Percentiles rank a stretch among this genome's conserved stretches.
These are phyloP conservation scores for Isoetes engelmannii DNA, from an alignment of 83 land plant species.

Conservation along the genomic window DNA sequence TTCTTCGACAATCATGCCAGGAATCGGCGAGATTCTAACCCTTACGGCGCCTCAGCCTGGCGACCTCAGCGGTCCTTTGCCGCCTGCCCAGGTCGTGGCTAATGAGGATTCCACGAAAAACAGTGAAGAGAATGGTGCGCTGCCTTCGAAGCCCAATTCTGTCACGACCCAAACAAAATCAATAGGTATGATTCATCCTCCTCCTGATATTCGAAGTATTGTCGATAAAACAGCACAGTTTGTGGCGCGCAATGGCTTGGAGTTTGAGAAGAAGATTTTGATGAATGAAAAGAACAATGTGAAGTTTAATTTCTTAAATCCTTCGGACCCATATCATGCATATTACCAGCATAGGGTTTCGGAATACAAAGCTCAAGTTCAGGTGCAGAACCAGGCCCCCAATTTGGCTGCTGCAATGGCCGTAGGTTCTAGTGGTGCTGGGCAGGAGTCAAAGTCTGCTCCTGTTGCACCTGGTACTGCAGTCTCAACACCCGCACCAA, in stretches of 20 bases:
- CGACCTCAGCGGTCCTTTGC: slow-evolving; percentile 46
- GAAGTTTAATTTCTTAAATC: slow-evolving; percentile 75
- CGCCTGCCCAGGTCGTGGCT: slow-evolving; percentile 41
- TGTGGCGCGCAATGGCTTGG: slow-evolving; percentile 91
- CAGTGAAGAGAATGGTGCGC: slow-evolving; percentile 11
- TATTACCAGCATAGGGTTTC: slow-evolving; percentile 81
- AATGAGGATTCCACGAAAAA: slow-evolving; percentile 13
- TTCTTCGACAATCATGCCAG: slow-evolving; percentile 34
- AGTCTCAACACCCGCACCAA: slow-evolving; percentile 10
- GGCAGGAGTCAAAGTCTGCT: background rate
- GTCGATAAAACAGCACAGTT: slow-evolving; percentile 88
- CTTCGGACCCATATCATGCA: slow-evolving; percentile 87
- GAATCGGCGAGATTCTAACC: slow-evolving; percentile 50
- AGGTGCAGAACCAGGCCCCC: slow-evolving; percentile 31
- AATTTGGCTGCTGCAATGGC: slow-evolving; percentile 7
- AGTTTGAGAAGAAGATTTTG: slow-evolving; percentile 84
- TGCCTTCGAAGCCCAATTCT: slow-evolving; percentile 23
- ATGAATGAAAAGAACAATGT: slow-evolving; percentile 78
- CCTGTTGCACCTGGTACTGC: slow-evolving; percentile 18
- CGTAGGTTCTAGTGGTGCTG: no score
- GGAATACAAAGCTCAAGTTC: slow-evolving; percentile 55
- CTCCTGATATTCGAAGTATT: slow-evolving; percentile 82
- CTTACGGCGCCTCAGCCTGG: slow-evolving; percentile 73
- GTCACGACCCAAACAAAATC: slow-evolving; percentile 85
- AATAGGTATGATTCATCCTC: slow-evolving; percentile 95